Conservation (phyloP, 768 basidiomycete genomes). For the Heimioporus sp. region DNA sequence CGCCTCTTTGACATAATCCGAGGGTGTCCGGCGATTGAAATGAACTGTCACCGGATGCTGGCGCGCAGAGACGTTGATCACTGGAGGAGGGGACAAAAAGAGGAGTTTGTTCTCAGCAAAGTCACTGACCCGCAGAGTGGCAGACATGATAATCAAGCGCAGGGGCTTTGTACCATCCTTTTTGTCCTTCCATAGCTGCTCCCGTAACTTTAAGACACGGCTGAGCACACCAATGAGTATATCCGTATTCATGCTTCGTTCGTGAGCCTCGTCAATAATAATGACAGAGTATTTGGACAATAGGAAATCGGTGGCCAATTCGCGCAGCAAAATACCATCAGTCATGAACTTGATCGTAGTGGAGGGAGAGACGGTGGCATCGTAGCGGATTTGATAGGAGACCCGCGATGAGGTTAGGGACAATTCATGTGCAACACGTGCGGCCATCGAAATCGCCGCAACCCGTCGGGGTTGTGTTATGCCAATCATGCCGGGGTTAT, state of each 20-base stretch:
- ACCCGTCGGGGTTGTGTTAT: slow-evolving; percentile 97
- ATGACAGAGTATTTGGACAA: slow-evolving; percentile 92
- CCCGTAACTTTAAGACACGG: slow-evolving; percentile 84
- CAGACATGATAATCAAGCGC: slow-evolving; percentile 97
- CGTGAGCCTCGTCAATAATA: slow-evolving; percentile 97
- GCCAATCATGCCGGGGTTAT: slow-evolving; percentile 97
- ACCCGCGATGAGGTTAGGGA: slow-evolving; percentile 77
- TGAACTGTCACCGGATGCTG: slow-evolving; percentile 96
- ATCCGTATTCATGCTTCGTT: slow-evolving; percentile 97
- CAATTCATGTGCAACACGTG: slow-evolving; percentile 91
- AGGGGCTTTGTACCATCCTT: slow-evolving; percentile 80
- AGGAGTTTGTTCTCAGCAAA: slow-evolving; percentile 84
- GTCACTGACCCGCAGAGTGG: slow-evolving; percentile 90
- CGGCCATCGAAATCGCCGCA: slow-evolving; percentile 94
- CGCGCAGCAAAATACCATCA: slow-evolving; percentile 93
- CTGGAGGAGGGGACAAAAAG: slow-evolving; percentile 83
- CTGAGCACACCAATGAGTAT: slow-evolving; percentile 97
- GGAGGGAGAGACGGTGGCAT: slow-evolving; percentile 83
- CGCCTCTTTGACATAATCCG: slow-evolving; percentile 89
- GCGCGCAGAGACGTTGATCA: slow-evolving; percentile 85
- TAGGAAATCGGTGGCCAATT: slow-evolving; percentile 90
- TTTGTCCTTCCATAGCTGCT: slow-evolving; percentile 82
- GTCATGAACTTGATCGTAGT: slow-evolving; percentile 99
- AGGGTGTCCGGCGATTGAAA: slow-evolving; percentile 81
- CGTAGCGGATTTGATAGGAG: slow-evolving; percentile 97